phyloP scores from a whole-genome alignment of 331 rosid species.

The Quercus phellos region DNA sequence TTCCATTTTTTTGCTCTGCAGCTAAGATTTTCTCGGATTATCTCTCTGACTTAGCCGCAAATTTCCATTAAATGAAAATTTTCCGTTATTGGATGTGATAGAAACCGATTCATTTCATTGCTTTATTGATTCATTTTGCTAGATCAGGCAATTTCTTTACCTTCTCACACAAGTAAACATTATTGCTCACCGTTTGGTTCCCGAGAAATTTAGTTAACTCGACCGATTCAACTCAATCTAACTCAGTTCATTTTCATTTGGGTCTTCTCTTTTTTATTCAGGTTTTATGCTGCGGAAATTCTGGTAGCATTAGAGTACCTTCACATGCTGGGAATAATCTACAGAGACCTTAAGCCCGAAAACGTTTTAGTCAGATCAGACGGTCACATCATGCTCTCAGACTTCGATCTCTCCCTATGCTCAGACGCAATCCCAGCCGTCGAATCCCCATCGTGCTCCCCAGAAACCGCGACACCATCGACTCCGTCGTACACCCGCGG shows the following conservation, averaged over 20 bases:
- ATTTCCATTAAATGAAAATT: background rate
- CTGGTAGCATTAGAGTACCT: constrained; percentile 94
- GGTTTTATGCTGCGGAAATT: constrained; percentile 94
- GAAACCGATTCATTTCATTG: background rate
- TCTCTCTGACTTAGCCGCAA: constrained; percentile 27
- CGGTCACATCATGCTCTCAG: constrained; percentile 99
- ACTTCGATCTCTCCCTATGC: constrained; percentile 82
- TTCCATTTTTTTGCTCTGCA: background rate
- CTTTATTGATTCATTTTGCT: constrained; percentile 1
- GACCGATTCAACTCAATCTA: constrained; percentile 11
- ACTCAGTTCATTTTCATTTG: background rate
- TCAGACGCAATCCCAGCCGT: constrained; percentile 83
- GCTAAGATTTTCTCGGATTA: constrained; percentile 19
- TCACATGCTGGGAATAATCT: constrained; percentile 95
- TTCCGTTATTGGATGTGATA: constrained; percentile 2
- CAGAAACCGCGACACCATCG: constrained; percentile 14
- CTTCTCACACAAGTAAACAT: constrained; percentile 4
- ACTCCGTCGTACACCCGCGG: constrained; percentile 28
- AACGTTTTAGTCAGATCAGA: constrained; percentile 94
- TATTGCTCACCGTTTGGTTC: background rate
- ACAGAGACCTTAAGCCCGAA: constrained; percentile 92
- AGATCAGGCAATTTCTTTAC: constrained; percentile 15
- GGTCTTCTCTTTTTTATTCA: constrained; percentile 13
- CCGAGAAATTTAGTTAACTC: background rate
- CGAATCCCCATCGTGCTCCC: constrained; percentile 49